phyloP scores from a whole-genome alignment of 495 filamentous ascomycete genomes.

The Paragyromitra xinjiangensis region DNA sequence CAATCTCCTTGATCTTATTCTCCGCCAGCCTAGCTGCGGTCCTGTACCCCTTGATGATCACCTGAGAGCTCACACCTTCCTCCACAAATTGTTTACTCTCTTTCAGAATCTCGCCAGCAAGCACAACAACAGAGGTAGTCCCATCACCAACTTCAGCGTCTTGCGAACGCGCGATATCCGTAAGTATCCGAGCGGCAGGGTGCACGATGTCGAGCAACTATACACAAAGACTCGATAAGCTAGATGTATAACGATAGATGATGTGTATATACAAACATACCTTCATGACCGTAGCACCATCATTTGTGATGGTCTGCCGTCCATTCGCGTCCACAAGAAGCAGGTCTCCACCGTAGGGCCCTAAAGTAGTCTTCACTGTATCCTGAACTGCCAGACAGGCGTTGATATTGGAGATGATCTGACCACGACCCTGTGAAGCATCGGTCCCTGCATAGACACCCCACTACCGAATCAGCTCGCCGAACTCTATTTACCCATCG shows the following conservation, averaged over 20 bases:
- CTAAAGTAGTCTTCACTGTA: constrained; percentile 92
- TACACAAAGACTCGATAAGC: constrained; percentile 39
- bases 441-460: constrained; percentile 77
- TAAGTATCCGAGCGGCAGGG: constrained; percentile 95
- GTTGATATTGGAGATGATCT: constrained; percentile 98
- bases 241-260: constrained; percentile 8
- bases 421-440: constrained; percentile 93
- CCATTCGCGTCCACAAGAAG: constrained; percentile 95
- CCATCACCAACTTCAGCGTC: constrained; percentile 98
- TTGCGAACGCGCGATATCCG: constrained; percentile 97
- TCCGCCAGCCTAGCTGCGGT: constrained; percentile 90
- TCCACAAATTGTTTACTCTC: constrained; percentile 95
- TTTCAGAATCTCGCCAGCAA: constrained; percentile 96
- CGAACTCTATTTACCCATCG: constrained; percentile 41
- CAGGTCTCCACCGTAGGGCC: constrained; percentile 97
- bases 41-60: constrained; percentile 94
- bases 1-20: constrained; percentile 98
- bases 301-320: constrained; percentile 96
- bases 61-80: constrained; percentile 95
- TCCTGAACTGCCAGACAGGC: constrained; percentile 96
- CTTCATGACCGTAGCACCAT: constrained; percentile 99
- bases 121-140: constrained; percentile 94
- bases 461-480: constrained; percentile 39
- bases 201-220: constrained; percentile 98
- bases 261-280: constrained; percentile 61